Conservation (phyloP, 257 asterid species). For the Salvia splendens region DNA sequence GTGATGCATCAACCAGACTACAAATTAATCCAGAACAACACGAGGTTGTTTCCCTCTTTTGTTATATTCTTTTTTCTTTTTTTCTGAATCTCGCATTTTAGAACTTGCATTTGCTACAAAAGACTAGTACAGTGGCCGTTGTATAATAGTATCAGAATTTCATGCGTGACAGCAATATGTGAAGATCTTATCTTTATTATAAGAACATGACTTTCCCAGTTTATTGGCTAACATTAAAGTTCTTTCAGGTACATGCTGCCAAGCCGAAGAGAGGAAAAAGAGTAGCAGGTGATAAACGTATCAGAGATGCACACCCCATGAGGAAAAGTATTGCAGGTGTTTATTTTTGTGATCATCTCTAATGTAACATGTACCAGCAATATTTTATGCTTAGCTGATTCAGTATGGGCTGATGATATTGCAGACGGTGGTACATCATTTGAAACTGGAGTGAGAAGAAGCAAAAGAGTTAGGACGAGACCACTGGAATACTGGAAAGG, state of each 20-base stretch:
- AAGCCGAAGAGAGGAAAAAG: conserved; percentile 23
- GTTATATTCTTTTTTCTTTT: conserved; percentile 20
- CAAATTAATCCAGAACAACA: conserved; percentile 40
- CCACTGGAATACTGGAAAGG: conserved; percentile 95
- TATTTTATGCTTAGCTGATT: conserved; percentile 27
- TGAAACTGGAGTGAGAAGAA: conserved; percentile 79
- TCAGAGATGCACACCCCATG: conserved; percentile 46
- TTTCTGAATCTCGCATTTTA: neutral
- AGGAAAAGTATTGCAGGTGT: conserved; percentile 89
- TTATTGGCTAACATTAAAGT: conserved; percentile 8
- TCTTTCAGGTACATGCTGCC: conserved; percentile 40
- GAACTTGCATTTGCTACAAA: conserved; percentile 2
- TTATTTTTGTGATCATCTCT: conserved; percentile 24
- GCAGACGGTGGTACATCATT: conserved; percentile 77
- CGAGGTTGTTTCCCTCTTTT: conserved; percentile 50
- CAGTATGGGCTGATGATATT: conserved; percentile 34
- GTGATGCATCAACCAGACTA: conserved; percentile 33
- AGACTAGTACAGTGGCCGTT: neutral
- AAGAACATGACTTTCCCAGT: conserved; percentile 4
- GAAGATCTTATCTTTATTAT: neutral
- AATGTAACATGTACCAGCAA: conserved; percentile 6
- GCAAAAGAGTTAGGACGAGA: conserved; percentile 80
- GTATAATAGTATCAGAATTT: conserved; percentile 5
- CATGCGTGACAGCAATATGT: conserved; percentile 18
- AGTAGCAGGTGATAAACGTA: conserved; percentile 39